Percentiles rank a stretch among this genome's conserved stretches.
Conservation (phyloP, 257 asterid species). For the Solanum sitiens region DNA sequence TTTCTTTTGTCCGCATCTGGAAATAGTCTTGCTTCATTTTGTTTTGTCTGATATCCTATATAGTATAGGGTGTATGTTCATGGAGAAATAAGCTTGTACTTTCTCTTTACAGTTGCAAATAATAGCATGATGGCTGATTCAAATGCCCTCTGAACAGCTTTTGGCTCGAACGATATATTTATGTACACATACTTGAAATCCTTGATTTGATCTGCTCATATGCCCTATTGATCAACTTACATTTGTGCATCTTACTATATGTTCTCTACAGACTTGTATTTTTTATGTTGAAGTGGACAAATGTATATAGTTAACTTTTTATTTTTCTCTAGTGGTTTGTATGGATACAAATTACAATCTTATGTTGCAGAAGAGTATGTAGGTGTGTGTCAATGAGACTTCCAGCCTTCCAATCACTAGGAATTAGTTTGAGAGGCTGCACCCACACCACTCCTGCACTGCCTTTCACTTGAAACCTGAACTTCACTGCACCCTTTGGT, state of each 20-base stretch:
- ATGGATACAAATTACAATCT: neutral
- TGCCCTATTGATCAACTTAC: neutral
- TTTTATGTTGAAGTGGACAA: neutral
- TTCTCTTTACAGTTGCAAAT: neutral
- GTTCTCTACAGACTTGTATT: neutral
- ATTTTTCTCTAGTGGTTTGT: neutral
- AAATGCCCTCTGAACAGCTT: neutral
- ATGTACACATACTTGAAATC: neutral
- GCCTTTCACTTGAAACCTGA: constrained; percentile 6
- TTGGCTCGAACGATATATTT: neutral
- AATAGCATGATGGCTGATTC: neutral
- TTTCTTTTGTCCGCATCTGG: neutral
- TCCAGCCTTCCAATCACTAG: constrained; percentile 8
- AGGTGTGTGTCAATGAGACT: constrained; percentile 2
- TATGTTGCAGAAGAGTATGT: neutral
- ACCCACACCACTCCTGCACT: constrained; percentile 4
- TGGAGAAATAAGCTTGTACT: neutral
- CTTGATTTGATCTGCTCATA: neutral
- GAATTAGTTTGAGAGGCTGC: neutral
- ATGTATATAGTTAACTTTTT: neutral
- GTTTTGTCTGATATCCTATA: neutral
- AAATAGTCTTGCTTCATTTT: neutral
- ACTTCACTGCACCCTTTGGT: neutral
- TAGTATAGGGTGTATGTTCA: neutral
- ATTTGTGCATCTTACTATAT: neutral